These are phyloP conservation scores for Piper betle DNA, from an alignment of 164 flowering plant species.

Conservation along the genomic window DNA sequence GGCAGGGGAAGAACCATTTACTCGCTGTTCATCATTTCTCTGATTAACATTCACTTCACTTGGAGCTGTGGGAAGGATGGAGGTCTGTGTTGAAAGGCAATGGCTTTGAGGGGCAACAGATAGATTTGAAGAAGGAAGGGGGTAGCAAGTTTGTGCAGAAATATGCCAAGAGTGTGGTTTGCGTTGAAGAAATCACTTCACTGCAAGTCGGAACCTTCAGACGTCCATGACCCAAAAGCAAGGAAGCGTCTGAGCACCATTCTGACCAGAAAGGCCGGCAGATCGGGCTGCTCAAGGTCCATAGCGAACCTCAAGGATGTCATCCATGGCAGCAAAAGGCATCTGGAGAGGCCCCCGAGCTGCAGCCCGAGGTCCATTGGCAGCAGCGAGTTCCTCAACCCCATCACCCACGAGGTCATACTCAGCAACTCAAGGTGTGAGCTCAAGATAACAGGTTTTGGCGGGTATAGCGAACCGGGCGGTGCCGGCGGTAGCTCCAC, in stretches of 20 bases:
- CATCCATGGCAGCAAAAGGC: conserved; percentile 72
- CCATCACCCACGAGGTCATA: conserved; percentile 88
- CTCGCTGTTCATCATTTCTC: too few species aligned
- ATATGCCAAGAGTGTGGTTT: conserved; percentile 89
- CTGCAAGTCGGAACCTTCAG: conserved; percentile 78
- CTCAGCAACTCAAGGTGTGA: conserved; percentile 79
- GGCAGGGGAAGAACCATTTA: too few species aligned
- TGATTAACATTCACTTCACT: too few species aligned
- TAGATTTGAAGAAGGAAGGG: conserved; percentile 1
- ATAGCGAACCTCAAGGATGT: conserved; percentile 94
- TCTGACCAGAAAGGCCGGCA: conserved; percentile 45
- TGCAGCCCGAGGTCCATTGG: conserved; percentile 96
- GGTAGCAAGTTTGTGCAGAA: conserved; percentile 4
- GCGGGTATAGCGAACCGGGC: conserved; percentile 25
- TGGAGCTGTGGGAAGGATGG: too few species aligned
- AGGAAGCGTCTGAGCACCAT: conserved; percentile 48
- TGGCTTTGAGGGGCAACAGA: too few species aligned
- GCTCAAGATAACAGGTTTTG: conserved; percentile 69
- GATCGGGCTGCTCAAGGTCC: conserved; percentile 97
- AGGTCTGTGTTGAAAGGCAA: too few species aligned
- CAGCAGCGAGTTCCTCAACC: conserved; percentile 86
- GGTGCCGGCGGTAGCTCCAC: conserved; percentile 24
- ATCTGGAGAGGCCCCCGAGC: conserved; percentile 69
- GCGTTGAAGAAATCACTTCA: conserved; percentile 67
- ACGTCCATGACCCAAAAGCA: conserved; percentile 72